Evolutionary conservation across 2,329 filamentous ascomycete species (phyloP).

Genomic region (Trichoderma sp.): DNA sequence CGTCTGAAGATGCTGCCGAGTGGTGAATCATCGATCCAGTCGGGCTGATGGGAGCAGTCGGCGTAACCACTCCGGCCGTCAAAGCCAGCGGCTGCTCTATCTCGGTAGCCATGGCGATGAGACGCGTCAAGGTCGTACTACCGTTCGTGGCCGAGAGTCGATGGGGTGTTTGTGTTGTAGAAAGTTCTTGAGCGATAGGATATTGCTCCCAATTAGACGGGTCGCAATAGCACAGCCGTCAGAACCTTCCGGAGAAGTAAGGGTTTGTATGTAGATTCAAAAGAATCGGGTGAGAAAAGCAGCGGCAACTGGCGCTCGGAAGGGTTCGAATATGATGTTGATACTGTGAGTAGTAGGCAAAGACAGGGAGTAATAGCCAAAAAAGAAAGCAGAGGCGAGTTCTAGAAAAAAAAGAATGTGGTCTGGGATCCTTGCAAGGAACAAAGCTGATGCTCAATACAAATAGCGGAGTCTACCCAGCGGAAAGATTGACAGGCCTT

Average conservation of each 20-base stretch:
- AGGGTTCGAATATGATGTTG: conserved; percentile 21
- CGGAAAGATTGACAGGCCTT: conserved; percentile 29
- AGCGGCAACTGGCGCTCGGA: neutral
- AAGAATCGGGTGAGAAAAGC: conserved; percentile 6
- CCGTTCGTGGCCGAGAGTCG: conserved; percentile 4
- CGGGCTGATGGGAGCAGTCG: conserved; percentile 35
- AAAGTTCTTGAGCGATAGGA: neutral
- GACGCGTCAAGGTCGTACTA: conserved; percentile 21
- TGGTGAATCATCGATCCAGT: conserved; percentile 35
- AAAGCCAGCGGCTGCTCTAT: conserved; percentile 45
- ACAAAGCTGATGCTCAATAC: conserved; percentile 30
- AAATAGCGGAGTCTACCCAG: conserved; percentile 28
- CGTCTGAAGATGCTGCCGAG: conserved; percentile 42
- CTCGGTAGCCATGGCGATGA: conserved; percentile 45
- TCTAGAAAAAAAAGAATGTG: conserved; percentile 36
- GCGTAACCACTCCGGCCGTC: conserved; percentile 33
- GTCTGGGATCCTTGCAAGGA: conserved; percentile 33
- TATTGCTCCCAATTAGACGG: neutral
- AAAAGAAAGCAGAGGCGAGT: conserved; percentile 26
- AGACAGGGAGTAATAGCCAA: conserved; percentile 28
- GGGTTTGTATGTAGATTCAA: conserved; percentile 2
- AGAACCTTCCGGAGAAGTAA: neutral
- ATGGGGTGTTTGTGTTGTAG: neutral
- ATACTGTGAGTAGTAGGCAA: conserved; percentile 21
- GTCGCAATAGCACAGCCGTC: neutral